Evolutionary conservation across 345 rosid genomes (phyloP), one percentile per base, ranked within the genome.

Genomic region (Xanthoceras sorbifolium): DNA sequence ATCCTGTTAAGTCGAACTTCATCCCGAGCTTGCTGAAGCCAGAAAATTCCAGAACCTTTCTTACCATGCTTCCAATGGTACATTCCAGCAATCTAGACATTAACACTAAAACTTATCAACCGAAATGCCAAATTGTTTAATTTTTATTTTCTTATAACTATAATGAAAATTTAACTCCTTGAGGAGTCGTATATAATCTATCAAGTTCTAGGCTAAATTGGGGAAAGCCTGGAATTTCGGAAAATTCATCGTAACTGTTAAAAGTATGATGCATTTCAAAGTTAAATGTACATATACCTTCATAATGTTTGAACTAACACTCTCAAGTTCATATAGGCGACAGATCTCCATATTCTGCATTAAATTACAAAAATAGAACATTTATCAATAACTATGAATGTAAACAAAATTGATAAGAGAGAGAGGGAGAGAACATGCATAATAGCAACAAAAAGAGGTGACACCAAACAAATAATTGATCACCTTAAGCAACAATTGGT

Each of bases 21-120:
- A 36, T 93, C 97, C 26, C 36, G 85, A 75, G 97, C 98, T 88
- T 92, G 97, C 75, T 91, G 98, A 79, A 96, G 98, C 98, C 98
- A 96, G 75, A 87, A 96, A 29, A 93, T 83, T 67, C 91, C 99
- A 76, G 86, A 81, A 32, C 97, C 97, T 87, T 91, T 92, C 84
- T 88, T 87, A 73, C 98, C 98, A 86, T 92, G 97, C 89, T 96
- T 96, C 98, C 97, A 96, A 73, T 93, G 91, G 86, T 90, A 80
- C 71, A 92, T 89, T 83, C 99, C 98, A 52, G 94, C 87, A 72
- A 92, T 92, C 99, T 96, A 82, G 69, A 77, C 65, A 75, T 38
- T 40, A 78, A 42, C 61, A 29, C 25, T 9, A 55, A 7, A 67
- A 50, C n/a, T 2, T n/a, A 55, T 25, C 62, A 57, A 20, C 62